Evolutionary conservation across 2,329 filamentous ascomycete genomes (phyloP), one percentile per base, ranked within the genome.

Genomic region (Aspergillus sojae): DNA sequence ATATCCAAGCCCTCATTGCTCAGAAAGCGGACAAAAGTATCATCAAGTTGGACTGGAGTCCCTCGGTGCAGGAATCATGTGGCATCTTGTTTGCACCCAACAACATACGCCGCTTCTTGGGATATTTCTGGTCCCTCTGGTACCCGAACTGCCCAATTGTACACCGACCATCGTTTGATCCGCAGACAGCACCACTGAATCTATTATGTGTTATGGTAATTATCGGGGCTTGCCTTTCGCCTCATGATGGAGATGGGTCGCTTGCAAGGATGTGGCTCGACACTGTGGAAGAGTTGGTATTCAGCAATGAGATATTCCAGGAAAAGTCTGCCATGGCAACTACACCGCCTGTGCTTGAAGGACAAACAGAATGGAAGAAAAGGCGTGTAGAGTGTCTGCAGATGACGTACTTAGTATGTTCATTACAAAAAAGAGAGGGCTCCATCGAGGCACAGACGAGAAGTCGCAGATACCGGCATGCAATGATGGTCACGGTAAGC

Each of bases 101-200:
- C 3, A 71, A 69, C 19, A 66, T 73, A 7, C 61, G 65, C 19
- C 68, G 66, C 43, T 71, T 70, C 36, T 56, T 75, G 6, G 66
- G 65, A 14, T 65, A 69, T n/a, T 75, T 73, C 60, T 74, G 72
- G 72, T 67, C 67, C 2, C 52, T 68, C 4, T 75, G 73, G 73
- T 72, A 75, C 39, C 72, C 72, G 4, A 71, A 71, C 53, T 73
- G 72, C 39, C 72, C 72, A 2, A 73, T 74, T 11, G 64, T 74
- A 7, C 73, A 75, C 52, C 70, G 63, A 26, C 72, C 72, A 2
- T 67, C 67, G 0, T 75, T 75, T 28, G 46, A 71, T 50, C 43
- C 64, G 0, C 50, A 64, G 5, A 59, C 58, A 2, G 67, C 68
- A 5, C 63, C 63, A 6, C 10, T 63, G 4, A 57, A 61, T 2